These are phyloP conservation scores for Russula compacta DNA, from an alignment of 768 basidiomycete genomes.

Conservation along the genomic window DNA sequence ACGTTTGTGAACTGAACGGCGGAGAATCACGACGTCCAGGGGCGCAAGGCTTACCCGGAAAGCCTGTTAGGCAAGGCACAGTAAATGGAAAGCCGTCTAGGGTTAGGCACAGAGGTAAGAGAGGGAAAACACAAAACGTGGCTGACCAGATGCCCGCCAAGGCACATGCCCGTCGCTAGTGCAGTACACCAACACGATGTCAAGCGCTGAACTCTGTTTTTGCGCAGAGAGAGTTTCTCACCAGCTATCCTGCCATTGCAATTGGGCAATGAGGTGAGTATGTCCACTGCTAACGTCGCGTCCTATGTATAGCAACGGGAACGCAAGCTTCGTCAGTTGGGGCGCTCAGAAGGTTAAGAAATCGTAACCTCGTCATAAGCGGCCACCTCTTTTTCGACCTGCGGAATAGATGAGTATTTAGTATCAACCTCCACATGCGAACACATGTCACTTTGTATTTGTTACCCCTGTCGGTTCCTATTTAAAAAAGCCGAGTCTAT, in stretches of 20 bases:
- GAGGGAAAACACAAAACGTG: background rate
- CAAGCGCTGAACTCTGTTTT: background rate
- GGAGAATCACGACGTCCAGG: background rate
- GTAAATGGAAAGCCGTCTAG: background rate
- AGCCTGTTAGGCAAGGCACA: slow-evolving; percentile 27
- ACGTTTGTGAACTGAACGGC: background rate
- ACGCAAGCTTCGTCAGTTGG: background rate
- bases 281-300: slow-evolving; percentile 64
- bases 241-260: slow-evolving; percentile 91
- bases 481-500: background rate
- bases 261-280: slow-evolving; percentile 60
- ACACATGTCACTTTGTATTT: slow-evolving; percentile 58
- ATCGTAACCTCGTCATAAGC: slow-evolving; percentile 75
- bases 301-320: slow-evolving; percentile 46
- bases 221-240: slow-evolving; percentile 25
- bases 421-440: background rate
- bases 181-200: background rate
- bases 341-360: background rate
- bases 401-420: background rate
- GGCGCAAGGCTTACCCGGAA: slow-evolving; percentile 35
- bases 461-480: slow-evolving; percentile 88
- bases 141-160: slow-evolving; percentile 75
- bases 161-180: slow-evolving; percentile 82
- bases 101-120: slow-evolving; percentile 27
- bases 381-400: slow-evolving; percentile 82